phyloP scores from a whole-genome alignment of 2,329 filamentous ascomycete genomes.

The Magnaporthiopsis rhizophila region DNA sequence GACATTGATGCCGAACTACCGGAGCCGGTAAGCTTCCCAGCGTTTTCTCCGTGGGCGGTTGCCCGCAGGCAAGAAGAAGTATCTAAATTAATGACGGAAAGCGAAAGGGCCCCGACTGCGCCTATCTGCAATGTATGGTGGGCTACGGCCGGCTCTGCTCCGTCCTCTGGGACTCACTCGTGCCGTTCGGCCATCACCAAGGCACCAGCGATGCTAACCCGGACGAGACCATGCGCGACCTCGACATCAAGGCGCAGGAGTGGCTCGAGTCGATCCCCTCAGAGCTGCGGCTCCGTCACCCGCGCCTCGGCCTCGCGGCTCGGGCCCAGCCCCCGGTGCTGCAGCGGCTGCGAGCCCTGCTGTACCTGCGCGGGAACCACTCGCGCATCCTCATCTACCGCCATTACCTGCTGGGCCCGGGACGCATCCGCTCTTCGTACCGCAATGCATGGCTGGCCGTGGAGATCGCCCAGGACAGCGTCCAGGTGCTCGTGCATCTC shows the following conservation, averaged over 20 bases:
- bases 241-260: constrained; percentile 34
- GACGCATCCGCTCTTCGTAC: constrained; percentile 27
- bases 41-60: constrained; percentile 57
- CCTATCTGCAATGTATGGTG: constrained; percentile 38
- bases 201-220: constrained; percentile 21
- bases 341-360: constrained; percentile 27
- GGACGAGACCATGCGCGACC: constrained; percentile 27
- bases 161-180: constrained; percentile 37
- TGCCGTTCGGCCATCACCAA: constrained; percentile 23
- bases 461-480: constrained; percentile 23
- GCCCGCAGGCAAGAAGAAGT: too few relatives aligned
- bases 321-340: constrained; percentile 25
- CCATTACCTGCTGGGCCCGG: constrained; percentile 29
- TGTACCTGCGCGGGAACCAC: constrained; percentile 37
- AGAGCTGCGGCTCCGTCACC: constrained; percentile 29
- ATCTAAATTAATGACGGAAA: constrained; percentile 56
- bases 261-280: constrained; percentile 37
- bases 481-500: constrained; percentile 29
- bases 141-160: constrained; percentile 37
- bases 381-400: constrained; percentile 35
- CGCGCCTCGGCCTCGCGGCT: constrained; percentile 25
- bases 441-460: constrained; percentile 30
- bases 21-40: constrained; percentile 25
- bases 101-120: neutral
- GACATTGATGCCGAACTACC: constrained; percentile 41